Evolutionary conservation across 2,329 filamentous ascomycete genomes (phyloP).

Genomic region (Aspergillus floridensis): DNA sequence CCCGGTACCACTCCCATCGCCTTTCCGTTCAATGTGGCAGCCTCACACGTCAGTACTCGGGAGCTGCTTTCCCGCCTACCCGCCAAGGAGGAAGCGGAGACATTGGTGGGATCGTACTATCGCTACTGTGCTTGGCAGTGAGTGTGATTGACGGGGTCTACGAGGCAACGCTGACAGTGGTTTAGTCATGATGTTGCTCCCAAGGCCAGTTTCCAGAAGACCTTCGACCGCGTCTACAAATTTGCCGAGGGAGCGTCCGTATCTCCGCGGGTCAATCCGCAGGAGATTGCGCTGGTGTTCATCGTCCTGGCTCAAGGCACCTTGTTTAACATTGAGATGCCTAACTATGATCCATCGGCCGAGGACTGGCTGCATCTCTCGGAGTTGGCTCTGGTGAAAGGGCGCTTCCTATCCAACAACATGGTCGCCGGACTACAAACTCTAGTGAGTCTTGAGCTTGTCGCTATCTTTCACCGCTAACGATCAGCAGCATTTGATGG

Average conservation of each 20-base stretch:
- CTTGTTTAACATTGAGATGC: slow-evolving; percentile 4
- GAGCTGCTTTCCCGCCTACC: slow-evolving; percentile 2
- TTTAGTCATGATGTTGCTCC: background rate
- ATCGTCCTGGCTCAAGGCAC: slow-evolving; percentile 3
- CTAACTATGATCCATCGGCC: background rate
- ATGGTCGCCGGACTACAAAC: slow-evolving; percentile 1
- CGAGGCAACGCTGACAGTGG: background rate
- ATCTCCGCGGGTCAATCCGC: background rate
- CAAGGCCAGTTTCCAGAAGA: background rate
- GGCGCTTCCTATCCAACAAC: slow-evolving; percentile 1
- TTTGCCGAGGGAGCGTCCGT: background rate
- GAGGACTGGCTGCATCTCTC: slow-evolving; percentile 4
- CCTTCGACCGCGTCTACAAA: background rate
- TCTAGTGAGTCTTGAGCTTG: background rate
- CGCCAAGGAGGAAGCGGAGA: background rate
- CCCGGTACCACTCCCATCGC: background rate
- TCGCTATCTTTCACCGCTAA: background rate
- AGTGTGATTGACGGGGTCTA: background rate
- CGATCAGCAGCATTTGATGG: slow-evolving; percentile 4
- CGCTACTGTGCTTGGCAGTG: slow-evolving; percentile 5
- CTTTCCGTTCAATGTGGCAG: background rate
- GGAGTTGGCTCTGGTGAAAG: slow-evolving; percentile 1
- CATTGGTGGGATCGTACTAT: slow-evolving; percentile 3
- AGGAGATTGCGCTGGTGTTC: slow-evolving; percentile 2
- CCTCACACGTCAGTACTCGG: background rate